Base-by-base conservation (phyloP, 257 asterid species). In the Przewalskia tangutica region DNA sequence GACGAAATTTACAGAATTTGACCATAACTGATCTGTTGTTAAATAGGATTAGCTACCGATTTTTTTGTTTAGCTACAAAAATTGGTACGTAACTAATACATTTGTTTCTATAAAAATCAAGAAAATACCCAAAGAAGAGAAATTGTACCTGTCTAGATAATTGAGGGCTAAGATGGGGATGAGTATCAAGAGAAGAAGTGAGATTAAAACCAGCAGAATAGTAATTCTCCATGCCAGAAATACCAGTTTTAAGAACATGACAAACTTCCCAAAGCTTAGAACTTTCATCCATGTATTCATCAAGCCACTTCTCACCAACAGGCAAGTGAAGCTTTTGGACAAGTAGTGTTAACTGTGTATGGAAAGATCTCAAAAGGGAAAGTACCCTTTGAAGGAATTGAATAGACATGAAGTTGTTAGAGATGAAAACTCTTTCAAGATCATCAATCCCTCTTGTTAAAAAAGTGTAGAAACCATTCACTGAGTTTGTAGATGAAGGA, bases 271-370 rank as follows among this genome's bases (percentile, higher is more conserved):
- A 94, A 54, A 94, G 94, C 90, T 93, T 94, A 20, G 95, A 88
- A 75, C 97, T 94, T 80, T 94, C 98, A 85, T 94, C 98, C 98
- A 94, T 94, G 81, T 94, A 94, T 58, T 93, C 97, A 83, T 94
- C 98, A 54, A 94, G 98, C 98, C 98, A 94, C 58, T 94, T 94
- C 54, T 91, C 98, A 8, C 98, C 98, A 3, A 87, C 97, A 5
- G 98, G 98, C 82, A 94, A 81, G 80, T 89, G 95, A 18, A 94
- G 98, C 63, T 92, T 94, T 82, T 92, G 96, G 7, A 92, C 98
- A 83, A 94, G 83, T 40, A 91, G 92, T 27, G 90, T 91, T 82
- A 93, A 71, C 68, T 93, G 97, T 17, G 88, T 88, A 83, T 94
- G 98, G 51, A 91, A 89, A n/a, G 97, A 92, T 90, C 98, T 84